Percentiles rank a stretch among this genome's conserved stretches.
Conservation (phyloP, 1,284 basidiomycete genomes). For the Vanrija humicola region DNA sequence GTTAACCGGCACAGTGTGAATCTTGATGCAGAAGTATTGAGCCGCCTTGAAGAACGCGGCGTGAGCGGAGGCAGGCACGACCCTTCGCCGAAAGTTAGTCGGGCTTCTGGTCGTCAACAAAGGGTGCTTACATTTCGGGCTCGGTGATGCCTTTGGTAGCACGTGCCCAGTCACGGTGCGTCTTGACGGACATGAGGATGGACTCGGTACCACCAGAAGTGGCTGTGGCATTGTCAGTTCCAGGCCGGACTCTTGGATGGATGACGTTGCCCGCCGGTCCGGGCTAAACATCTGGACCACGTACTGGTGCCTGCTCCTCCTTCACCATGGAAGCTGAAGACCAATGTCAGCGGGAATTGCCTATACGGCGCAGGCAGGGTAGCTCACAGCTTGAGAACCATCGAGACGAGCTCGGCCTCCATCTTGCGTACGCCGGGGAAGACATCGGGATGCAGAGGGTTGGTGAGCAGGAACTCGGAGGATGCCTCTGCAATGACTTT, state of each 20-base stretch:
- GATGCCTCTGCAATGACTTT: conserved; percentile 49
- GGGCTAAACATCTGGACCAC: too few relatives aligned
- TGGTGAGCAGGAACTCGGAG: conserved; percentile 54
- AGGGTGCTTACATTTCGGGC: conserved; percentile 74
- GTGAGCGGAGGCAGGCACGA: conserved; percentile 81
- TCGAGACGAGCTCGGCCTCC: conserved; percentile 95
- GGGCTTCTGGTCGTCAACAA: conserved; percentile 10
- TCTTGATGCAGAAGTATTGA: conserved; percentile 86
- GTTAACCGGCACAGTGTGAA: conserved; percentile 85
- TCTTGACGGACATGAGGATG: conserved; percentile 80
- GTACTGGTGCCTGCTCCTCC: conserved; percentile 73
- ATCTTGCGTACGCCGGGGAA: conserved; percentile 91
- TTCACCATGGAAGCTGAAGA: conserved; percentile 69
- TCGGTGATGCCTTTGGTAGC: conserved; percentile 79
- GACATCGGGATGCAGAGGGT: conserved; percentile 91
- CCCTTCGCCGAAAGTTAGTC: conserved; percentile 52
- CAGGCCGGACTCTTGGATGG: neutral
- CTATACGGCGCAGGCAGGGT: neutral
- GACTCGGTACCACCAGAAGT: conserved; percentile 96
- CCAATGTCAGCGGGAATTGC: neutral
- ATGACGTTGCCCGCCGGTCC: neutral
- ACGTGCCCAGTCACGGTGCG: conserved; percentile 88
- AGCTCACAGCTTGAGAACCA: conserved; percentile 70
- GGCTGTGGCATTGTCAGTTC: conserved; percentile 41
- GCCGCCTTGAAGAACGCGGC: conserved; percentile 94